Conservation (phyloP, 306 rosid species). For the Medicago lupulina region DNA sequence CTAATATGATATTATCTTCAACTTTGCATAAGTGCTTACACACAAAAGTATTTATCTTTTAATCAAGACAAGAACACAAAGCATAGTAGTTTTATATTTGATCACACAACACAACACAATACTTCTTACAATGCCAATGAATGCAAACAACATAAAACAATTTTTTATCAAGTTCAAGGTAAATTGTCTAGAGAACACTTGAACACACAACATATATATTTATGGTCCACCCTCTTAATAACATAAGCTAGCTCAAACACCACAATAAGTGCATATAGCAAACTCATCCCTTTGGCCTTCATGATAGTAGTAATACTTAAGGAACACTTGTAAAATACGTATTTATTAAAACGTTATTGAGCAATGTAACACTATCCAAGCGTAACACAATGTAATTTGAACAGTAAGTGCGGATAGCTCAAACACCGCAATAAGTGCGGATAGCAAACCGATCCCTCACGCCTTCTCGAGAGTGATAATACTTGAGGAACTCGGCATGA, state of each 20-base stretch:
- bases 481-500: conserved; percentile 55
- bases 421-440: conserved; percentile 66
- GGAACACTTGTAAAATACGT: too few species aligned
- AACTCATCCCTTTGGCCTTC: too few species aligned
- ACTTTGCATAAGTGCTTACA: not conserved
- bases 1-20: not conserved
- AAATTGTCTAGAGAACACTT: not conserved
- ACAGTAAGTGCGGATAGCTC: not conserved
- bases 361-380: too few species aligned
- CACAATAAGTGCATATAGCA: too few species aligned
- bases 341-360: too few species aligned
- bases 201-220: not conserved
- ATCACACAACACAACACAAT: not conserved
- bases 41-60: not conserved
- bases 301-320: too few species aligned
- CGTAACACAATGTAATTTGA: too few species aligned
- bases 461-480: conserved; percentile 53
- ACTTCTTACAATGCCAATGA: not conserved
- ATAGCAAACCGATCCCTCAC: conserved; percentile 53
- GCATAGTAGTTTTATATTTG: not conserved
- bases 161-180: not conserved
- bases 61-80: not conserved
- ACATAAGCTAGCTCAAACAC: not conserved
- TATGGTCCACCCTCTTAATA: not conserved
- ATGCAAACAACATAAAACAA: not conserved